phyloP scores from a whole-genome alignment of 768 basidiomycete species.

The Hydnomerulius pinastri region DNA sequence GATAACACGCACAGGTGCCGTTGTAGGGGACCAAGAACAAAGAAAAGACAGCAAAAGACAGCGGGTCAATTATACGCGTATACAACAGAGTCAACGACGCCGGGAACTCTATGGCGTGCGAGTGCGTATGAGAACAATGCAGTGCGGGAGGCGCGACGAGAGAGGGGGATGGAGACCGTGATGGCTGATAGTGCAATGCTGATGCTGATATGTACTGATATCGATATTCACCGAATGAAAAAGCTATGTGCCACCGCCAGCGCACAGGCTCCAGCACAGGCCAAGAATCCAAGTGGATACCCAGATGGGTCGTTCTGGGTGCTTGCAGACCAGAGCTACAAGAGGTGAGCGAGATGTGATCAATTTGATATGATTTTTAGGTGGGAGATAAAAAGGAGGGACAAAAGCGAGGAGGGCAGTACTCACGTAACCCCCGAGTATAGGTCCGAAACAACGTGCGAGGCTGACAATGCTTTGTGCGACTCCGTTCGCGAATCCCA shows the following conservation, averaged over 20 bases:
- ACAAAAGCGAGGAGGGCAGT: not conserved
- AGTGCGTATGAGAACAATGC: not conserved
- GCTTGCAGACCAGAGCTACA: constrained; percentile 73
- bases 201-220: not conserved
- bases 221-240: constrained; percentile 58
- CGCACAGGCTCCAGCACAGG: constrained; percentile 61
- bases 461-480: constrained; percentile 95
- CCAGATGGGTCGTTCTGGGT: constrained; percentile 68
- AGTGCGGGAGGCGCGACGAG: not conserved
- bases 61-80: too few relatives aligned
- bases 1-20: too few relatives aligned
- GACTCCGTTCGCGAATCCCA: constrained; percentile 92
- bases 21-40: too few relatives aligned
- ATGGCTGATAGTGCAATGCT: not conserved
- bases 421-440: constrained; percentile 77
- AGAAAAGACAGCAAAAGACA: too few relatives aligned
- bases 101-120: too few relatives aligned
- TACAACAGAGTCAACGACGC: too few relatives aligned
- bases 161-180: not conserved
- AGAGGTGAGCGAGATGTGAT: constrained; percentile 11
- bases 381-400: too few relatives aligned
- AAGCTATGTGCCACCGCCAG: constrained; percentile 70
- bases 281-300: constrained; percentile 74
- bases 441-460: constrained; percentile 87
- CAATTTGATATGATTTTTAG: not conserved